Evolutionary conservation across 768 basidiomycete genomes (phyloP), one percentile per base, ranked within the genome.

Genomic region (Podaxis pistillaris): DNA sequence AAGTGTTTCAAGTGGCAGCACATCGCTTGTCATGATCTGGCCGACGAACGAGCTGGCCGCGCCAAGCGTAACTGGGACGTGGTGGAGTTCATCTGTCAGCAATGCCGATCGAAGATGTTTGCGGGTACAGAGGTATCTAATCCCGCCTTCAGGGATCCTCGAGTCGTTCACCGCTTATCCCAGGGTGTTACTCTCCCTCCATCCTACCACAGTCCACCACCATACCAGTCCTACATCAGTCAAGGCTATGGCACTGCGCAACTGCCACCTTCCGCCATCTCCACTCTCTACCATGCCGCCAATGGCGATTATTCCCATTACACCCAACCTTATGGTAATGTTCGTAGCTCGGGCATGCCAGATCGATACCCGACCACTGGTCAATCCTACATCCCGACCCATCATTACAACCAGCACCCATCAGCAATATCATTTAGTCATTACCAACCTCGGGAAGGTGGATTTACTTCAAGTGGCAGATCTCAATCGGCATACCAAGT

Each of bases 1-100:
- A 71, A 75, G 30, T 97, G 95, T 73, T 83, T 81, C 13, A 86
- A 86, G 72, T 97, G 94, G 95, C 95, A 96, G 68, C 95, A 97
- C 68, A 92, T 92, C 37, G 71, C 78, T 22, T 97, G 95, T 68
- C 93, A 96, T 69, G 91, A 96, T 69, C 76, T 74, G 53, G 84
- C 81, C 30, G 94, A 96, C 72, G 73, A 76, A 33, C 74, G 79
- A 22, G 81, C 83, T 49, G 90, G 93, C 24, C 82, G 81, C 13
- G 84, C 83, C 3, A 83, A 79, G 66, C 86, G 94, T 19, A 86
- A 95, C 67, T 97, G 95, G 95, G 85, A 91, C 56, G 70, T 76
- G n/a, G 91, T 90, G 58, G 91, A 94, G 46, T 97, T 97, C 70
- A 72, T 86, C 63, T 95, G 93, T 72, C 76, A 75, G 51, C 77